Conservation (phyloP, 2,329 filamentous ascomycete species). For the Arthrinium puccinioides region DNA sequence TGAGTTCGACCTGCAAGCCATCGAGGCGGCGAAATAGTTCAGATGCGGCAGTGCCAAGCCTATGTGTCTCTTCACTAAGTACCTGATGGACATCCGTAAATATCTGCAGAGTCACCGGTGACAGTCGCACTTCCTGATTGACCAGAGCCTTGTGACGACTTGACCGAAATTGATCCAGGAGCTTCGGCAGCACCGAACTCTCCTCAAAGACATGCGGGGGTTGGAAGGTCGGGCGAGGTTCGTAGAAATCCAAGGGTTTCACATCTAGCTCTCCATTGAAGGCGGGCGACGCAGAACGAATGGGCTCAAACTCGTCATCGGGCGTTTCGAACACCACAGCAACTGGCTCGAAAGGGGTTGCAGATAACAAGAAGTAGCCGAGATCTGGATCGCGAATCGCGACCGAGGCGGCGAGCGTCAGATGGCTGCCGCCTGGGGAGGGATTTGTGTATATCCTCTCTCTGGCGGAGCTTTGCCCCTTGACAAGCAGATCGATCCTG, state of each 20-base stretch:
- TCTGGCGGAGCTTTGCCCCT: slow-evolving; percentile 47
- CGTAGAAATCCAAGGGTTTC: slow-evolving; percentile 45
- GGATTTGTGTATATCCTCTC: slow-evolving; percentile 51
- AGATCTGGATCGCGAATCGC: slow-evolving; percentile 54
- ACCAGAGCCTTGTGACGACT: slow-evolving; percentile 54
- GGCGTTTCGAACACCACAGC: slow-evolving; percentile 53
- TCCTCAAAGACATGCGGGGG: slow-evolving; percentile 54
- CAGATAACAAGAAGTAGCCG: slow-evolving; percentile 55
- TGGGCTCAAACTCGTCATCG: slow-evolving; percentile 40
- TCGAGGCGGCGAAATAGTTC: slow-evolving; percentile 68
- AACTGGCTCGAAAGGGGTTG: slow-evolving; percentile 50
- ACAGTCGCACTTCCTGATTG: slow-evolving; percentile 62
- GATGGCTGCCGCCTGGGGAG: slow-evolving; percentile 31
- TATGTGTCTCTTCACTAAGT: slow-evolving; percentile 61
- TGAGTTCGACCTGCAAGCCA: slow-evolving; percentile 59
- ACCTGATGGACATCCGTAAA: slow-evolving; percentile 68
- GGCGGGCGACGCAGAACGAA: slow-evolving; percentile 34
- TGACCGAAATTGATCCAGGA: slow-evolving; percentile 50
- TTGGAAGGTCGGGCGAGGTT: slow-evolving; percentile 61
- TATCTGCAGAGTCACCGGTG: slow-evolving; percentile 61
- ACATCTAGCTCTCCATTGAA: slow-evolving; percentile 35
- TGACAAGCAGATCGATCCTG: slow-evolving; percentile 51
- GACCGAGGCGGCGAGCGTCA: slow-evolving; percentile 46
- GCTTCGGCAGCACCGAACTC: slow-evolving; percentile 44
- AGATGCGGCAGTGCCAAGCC: slow-evolving; percentile 60